Evolutionary conservation across 2,329 filamentous ascomycete species (phyloP), one percentile per base, ranked within the genome.

Genomic region (Sporothrix variecibatus): DNA sequence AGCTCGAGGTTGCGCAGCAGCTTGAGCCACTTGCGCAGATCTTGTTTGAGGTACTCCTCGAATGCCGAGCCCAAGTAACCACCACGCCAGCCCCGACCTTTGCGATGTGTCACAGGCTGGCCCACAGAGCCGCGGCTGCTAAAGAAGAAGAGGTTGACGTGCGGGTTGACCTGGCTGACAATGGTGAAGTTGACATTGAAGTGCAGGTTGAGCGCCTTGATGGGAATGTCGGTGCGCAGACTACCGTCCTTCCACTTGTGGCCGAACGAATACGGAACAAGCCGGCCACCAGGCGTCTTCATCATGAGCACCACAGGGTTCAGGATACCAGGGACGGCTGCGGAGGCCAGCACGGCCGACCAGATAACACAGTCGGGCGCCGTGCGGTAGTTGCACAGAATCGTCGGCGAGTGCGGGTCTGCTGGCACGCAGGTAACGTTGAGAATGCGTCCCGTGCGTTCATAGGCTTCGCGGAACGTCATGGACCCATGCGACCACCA

Each of bases 171-270:
- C 84, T 94, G 89, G 78, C 87, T 88, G 78, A 91, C 96, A 77
- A 99, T 95, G 77, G 93, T 95, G 82, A 98, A 99, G 81, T 97
- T 98, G 82, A 98, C 96, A 81, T 98, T 98, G 86, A 99, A 99
- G 80, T 98, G 94, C 0, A 97, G 87, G 81, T 99, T 98, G 71
- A 99, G 87, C 1, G 95, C 93, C 82, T 95, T 96, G 79, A 99
- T 90, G 0, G 96, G 96, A 38, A 99, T 98, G 80, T 99, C 96
- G 0, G 96, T 99, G 51, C 96, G 89, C 72, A 99, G 84, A 78
- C 93, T 96, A 72, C 96, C 96, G 81, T 99, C 96, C 83, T 99
- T 99, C 96, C 96, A 99, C 84, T 98, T 98, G 85, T 98, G 95
- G 0, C 96, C 96, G 80, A 99, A 99, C 0, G 94, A 97, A 82